Evolutionary conservation across 257 asterid species (phyloP).

Genomic region (Solanum arcanum): DNA sequence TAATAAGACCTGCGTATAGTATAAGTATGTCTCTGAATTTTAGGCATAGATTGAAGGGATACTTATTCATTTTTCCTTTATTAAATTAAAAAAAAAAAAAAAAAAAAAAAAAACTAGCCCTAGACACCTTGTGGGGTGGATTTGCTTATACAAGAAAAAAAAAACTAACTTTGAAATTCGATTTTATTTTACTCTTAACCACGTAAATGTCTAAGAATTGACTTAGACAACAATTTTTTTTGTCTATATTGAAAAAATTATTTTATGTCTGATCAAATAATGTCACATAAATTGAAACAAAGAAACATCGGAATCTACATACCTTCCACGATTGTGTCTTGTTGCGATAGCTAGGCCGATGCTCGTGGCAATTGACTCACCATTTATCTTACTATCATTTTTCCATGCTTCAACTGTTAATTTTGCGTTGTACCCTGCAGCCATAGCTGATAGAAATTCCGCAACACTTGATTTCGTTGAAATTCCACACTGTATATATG

Average conservation of each 20-base stretch:
- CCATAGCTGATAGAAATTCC: slow-evolving; percentile 27
- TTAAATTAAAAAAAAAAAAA: background rate
- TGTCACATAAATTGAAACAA: background rate
- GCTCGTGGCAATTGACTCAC: slow-evolving; percentile 2
- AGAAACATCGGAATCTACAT: background rate
- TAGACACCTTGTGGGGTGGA: background rate
- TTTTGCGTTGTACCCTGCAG: slow-evolving; percentile 25
- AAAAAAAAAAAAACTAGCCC: background rate
- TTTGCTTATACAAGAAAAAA: background rate
- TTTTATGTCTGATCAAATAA: background rate
- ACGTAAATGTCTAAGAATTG: background rate
- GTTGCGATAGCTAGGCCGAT: slow-evolving; percentile 16
- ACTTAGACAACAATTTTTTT: background rate
- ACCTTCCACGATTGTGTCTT: slow-evolving; percentile 17
- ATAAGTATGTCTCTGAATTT: too few relatives aligned
- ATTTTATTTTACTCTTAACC: background rate
- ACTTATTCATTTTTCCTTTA: too few relatives aligned
- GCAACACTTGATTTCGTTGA: slow-evolving; percentile 10
- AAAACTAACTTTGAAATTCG: background rate
- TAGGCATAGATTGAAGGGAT: too few relatives aligned
- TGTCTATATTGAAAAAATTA: background rate
- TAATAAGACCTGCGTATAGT: too few relatives aligned
- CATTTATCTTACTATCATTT: background rate
- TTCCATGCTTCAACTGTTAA: slow-evolving; percentile 27
- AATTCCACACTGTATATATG: slow-evolving; percentile 8